A percentile compares a stretch with the other conserved stretches of the same genome.
phyloP scores from a whole-genome alignment of 2,329 filamentous ascomycete genomes.

The Calonectria pauciramosa region DNA sequence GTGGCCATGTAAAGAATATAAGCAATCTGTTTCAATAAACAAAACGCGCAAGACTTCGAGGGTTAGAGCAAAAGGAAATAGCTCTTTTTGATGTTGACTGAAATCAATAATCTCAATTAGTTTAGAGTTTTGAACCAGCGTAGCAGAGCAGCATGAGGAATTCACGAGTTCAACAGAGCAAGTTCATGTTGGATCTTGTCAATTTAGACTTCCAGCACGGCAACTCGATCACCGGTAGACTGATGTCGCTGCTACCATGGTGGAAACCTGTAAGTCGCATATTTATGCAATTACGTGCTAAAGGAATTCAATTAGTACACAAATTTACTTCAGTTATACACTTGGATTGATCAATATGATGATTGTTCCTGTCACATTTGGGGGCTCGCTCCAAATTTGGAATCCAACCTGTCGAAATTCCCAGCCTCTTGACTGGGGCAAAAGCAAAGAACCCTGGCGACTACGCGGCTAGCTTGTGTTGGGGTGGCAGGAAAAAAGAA shows the following conservation, averaged over 20 bases:
- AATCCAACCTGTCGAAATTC: not conserved
- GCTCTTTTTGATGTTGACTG: too few relatives aligned
- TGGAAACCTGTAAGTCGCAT: not conserved
- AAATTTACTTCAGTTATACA: not conserved
- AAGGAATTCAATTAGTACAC: not conserved
- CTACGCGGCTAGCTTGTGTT: not conserved
- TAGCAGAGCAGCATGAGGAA: too few relatives aligned
- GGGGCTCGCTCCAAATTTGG: not conserved
- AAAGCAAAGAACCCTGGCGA: not conserved
- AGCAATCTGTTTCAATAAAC: too few relatives aligned
- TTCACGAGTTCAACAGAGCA: too few relatives aligned
- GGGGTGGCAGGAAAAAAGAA: not conserved
- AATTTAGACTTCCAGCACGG: too few relatives aligned
- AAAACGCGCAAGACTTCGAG: too few relatives aligned
- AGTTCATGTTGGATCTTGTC: too few relatives aligned
- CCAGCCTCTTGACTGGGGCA: not conserved
- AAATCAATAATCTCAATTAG: too few relatives aligned
- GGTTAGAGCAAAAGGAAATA: too few relatives aligned
- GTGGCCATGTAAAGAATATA: too few relatives aligned
- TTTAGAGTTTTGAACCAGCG: too few relatives aligned
- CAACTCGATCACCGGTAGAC: too few relatives aligned
- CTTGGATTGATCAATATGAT: not conserved
- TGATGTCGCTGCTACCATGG: not conserved
- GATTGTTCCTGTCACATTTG: not conserved
- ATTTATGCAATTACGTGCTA: not conserved